phyloP scores from a whole-genome alignment of 2,329 filamentous ascomycete species.

The Dothistroma septosporum region DNA sequence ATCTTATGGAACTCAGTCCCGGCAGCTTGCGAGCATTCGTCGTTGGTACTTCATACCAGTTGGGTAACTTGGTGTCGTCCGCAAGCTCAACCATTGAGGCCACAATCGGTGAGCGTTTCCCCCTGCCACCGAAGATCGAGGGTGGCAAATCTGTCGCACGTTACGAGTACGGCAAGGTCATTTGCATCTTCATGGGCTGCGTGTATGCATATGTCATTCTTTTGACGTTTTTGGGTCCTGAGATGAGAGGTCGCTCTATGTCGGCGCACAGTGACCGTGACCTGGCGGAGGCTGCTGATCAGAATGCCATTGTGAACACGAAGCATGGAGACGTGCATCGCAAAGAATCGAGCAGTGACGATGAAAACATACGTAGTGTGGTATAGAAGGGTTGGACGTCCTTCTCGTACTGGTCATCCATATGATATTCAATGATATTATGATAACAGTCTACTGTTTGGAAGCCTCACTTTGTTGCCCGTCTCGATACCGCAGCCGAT shows the following conservation, averaged over 20 bases:
- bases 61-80: slow-evolving; percentile 65
- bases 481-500: no score
- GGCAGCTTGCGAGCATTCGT: slow-evolving; percentile 70
- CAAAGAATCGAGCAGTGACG: slow-evolving; percentile 2
- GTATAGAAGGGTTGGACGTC: not conserved
- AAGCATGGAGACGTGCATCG: slow-evolving; percentile 8
- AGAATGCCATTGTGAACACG: slow-evolving; percentile 8
- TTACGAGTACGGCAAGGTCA: slow-evolving; percentile 43
- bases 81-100: slow-evolving; percentile 44
- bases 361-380: slow-evolving; percentile 2
- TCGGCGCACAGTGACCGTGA: slow-evolving; percentile 30
- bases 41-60: slow-evolving; percentile 69
- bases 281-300: slow-evolving; percentile 29
- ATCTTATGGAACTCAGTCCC: slow-evolving; percentile 72
- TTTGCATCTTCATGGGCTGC: slow-evolving; percentile 68
- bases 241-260: slow-evolving; percentile 41
- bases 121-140: slow-evolving; percentile 40
- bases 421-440: not conserved
- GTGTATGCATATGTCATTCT: slow-evolving; percentile 64
- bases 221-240: slow-evolving; percentile 59
- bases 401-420: not conserved
- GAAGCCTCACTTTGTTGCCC: no score
- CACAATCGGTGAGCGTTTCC: slow-evolving; percentile 41
- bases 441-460: not conserved
- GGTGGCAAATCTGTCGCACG: slow-evolving; percentile 36